A percentile compares a stretch with the other conserved stretches of the same genome.
Evolutionary conservation across 78 protist species (phyloP).

Genomic region (slime mould (Dictyostelium discoideum)): DNA sequence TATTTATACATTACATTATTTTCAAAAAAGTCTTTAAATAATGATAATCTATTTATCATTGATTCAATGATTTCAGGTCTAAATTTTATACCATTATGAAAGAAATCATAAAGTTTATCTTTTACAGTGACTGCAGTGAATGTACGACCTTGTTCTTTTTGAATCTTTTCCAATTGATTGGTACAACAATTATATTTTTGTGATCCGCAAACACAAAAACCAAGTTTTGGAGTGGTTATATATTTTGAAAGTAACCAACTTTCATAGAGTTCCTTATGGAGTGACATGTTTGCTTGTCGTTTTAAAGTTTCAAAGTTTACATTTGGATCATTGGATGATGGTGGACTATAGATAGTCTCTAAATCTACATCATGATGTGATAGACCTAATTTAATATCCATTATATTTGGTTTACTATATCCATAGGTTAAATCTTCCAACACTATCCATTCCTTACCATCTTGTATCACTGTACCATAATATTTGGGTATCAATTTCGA

Average conservation of each 20-base stretch:
- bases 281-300: not conserved
- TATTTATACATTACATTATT: slow-evolving; percentile 34
- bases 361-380: slow-evolving; percentile 62
- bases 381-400: slow-evolving; percentile 65
- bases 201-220: slow-evolving; percentile 64
- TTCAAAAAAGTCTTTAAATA: slow-evolving; percentile 63
- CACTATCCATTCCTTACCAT: slow-evolving; percentile 18
- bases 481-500: slow-evolving; percentile 26
- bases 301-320: not conserved
- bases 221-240: slow-evolving; percentile 51
- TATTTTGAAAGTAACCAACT: slow-evolving; percentile 60
- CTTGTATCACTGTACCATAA: not conserved
- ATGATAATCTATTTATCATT: not conserved
- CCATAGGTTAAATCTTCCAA: slow-evolving; percentile 60
- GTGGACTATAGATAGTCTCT: not conserved
- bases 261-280: not conserved
- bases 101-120: slow-evolving; percentile 33
- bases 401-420: slow-evolving; percentile 46
- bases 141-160: slow-evolving; percentile 61
- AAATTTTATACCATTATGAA: not conserved
- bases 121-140: not conserved
- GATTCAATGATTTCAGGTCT: not conserved
- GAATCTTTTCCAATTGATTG: slow-evolving; percentile 10
- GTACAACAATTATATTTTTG: slow-evolving; percentile 16
- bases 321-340: not conserved